Conservation (phyloP, 306 rosid genomes). For the Geum urbanum region DNA sequence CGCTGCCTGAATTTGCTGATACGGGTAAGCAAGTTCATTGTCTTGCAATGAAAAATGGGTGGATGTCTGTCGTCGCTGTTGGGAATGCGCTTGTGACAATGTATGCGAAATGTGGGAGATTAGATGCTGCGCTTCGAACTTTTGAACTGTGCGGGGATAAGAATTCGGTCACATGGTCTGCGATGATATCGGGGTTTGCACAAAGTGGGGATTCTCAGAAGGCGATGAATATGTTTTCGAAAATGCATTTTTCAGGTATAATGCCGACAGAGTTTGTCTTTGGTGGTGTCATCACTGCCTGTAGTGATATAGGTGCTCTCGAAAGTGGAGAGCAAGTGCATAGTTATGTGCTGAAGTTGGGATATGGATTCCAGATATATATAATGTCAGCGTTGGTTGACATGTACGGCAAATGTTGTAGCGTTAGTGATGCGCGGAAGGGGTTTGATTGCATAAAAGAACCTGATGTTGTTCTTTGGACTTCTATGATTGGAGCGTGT, state of each 20-base stretch:
- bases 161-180: conserved; percentile 87
- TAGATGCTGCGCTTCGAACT: conserved; percentile 63
- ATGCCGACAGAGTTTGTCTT: conserved; percentile 63
- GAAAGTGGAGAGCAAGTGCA: conserved; percentile 70
- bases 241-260: conserved; percentile 56
- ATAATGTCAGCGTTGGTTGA: conserved; percentile 79
- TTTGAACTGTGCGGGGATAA: conserved; percentile 50
- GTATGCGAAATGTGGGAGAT: conserved; percentile 74
- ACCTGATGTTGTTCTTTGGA: conserved; percentile 83
- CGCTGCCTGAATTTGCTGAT: conserved; percentile 25
- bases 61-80: conserved; percentile 52
- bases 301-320: conserved; percentile 59
- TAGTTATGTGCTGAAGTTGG: conserved; percentile 61
- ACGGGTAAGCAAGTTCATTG: conserved; percentile 73
- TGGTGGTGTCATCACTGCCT: conserved; percentile 75
- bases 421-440: conserved; percentile 52
- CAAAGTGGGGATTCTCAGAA: conserved; percentile 64
- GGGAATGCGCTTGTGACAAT: conserved; percentile 75
- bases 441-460: conserved; percentile 61
- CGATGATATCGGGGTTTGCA: conserved; percentile 75
- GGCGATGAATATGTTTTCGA: conserved; percentile 54
- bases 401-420: conserved; percentile 80
- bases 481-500: conserved; percentile 80
- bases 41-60: conserved; percentile 51
- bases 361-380: conserved; percentile 59